phyloP scores from a whole-genome alignment of 805 yeast genomes.

The Hanseniaspora lachancei region DNA sequence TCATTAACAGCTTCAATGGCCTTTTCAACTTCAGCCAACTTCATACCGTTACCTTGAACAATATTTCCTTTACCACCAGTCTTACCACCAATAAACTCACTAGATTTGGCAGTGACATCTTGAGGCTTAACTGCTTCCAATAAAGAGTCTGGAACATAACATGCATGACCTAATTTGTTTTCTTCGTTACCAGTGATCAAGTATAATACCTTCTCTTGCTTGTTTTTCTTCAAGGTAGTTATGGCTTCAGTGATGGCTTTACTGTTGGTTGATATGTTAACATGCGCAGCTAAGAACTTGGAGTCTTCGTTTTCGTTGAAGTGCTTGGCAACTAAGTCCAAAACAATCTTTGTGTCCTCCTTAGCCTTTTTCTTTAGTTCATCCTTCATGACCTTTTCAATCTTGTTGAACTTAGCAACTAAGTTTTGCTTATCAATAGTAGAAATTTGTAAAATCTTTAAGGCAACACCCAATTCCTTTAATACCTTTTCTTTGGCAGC shows the following conservation, averaged over 20 bases:
- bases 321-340: conserved; percentile 62
- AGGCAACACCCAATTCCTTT: conserved; percentile 70
- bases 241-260: conserved; percentile 92
- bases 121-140: conserved; percentile 44
- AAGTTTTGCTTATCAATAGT: conserved; percentile 66
- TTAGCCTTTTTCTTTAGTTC: conserved; percentile 79
- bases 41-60: conserved; percentile 93
- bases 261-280: conserved; percentile 67
- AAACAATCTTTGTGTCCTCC: conserved; percentile 68
- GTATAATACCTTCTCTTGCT: conserved; percentile 62
- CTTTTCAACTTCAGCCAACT: conserved; percentile 48
- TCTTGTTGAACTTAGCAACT: conserved; percentile 56
- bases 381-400: conserved; percentile 80
- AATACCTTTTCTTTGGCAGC: conserved; percentile 66
- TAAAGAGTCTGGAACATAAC: conserved; percentile 66
- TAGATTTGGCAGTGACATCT: conserved; percentile 63
- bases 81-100: conserved; percentile 77
- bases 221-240: conserved; percentile 63
- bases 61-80: conserved; percentile 97
- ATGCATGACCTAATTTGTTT: conserved; percentile 87
- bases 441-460: conserved; percentile 72
- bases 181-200: conserved; percentile 57
- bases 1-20: conserved; percentile 64
- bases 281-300: conserved; percentile 51
- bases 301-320: conserved; percentile 42